A percentile compares a stretch with the other conserved stretches of the same genome.
Conservation (phyloP, 208 protist species). For the Leishmania tropica region DNA sequence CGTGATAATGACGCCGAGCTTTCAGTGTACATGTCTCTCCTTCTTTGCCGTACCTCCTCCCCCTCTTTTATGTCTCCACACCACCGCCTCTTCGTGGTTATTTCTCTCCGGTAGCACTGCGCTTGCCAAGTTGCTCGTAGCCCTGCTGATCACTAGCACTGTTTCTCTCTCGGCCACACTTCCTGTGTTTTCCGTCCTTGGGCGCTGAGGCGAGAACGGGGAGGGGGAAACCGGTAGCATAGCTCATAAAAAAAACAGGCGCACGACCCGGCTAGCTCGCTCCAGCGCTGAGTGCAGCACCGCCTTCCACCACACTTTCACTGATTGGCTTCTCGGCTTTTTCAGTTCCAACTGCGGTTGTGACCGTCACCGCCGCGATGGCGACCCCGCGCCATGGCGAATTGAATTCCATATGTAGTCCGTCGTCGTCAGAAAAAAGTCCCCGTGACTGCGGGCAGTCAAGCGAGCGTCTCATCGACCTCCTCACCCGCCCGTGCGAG, state of each 20-base stretch:
- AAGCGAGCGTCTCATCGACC: constrained; percentile 26
- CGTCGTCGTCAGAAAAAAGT: constrained; percentile 8
- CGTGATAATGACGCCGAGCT: neutral
- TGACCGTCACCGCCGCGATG: neutral
- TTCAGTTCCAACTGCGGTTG: too few relatives aligned
- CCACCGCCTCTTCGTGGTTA: too few relatives aligned
- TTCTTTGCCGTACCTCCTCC: neutral
- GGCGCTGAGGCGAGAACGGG: neutral
- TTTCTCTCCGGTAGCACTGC: neutral
- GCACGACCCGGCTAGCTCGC: too few relatives aligned
- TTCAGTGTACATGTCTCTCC: neutral
- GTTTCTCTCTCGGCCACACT: neutral
- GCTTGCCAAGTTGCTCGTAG: neutral
- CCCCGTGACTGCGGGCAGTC: neutral
- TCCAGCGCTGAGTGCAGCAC: neutral
- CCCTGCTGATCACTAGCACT: neutral
- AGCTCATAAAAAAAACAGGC: neutral
- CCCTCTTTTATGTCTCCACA: neutral
- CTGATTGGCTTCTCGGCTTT: neutral
- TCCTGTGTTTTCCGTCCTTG: neutral
- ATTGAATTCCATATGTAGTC: constrained; percentile 13
- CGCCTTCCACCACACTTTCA: neutral
- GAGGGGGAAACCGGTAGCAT: too few relatives aligned
- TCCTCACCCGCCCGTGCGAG: constrained; percentile 40
- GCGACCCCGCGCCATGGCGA: neutral